Conservation (phyloP, 345 rosid genomes). For the Carallia brachiata region DNA sequence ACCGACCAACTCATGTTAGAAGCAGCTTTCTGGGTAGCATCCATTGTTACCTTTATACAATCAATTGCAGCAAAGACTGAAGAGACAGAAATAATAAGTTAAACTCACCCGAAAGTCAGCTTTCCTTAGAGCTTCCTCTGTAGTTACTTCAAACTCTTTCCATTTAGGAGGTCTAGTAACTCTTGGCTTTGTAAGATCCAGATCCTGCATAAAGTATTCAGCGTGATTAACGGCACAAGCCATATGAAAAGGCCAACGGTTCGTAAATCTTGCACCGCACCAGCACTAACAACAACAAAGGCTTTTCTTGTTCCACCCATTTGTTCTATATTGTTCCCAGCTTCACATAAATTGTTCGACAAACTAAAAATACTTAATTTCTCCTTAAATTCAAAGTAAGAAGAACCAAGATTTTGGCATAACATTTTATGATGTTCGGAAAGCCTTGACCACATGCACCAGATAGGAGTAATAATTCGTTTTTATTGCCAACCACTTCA, state of each 20-base stretch:
- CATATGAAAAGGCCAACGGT: neutral
- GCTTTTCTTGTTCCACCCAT: neutral
- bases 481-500: no score
- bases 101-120: constrained; percentile 86
- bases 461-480: no score
- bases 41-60: no score
- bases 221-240: neutral
- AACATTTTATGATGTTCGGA: neutral
- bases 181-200: constrained; percentile 51
- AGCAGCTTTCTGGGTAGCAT: neutral
- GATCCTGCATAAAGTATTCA: constrained; percentile 41
- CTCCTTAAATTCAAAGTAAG: neutral
- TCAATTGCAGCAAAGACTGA: neutral
- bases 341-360: neutral
- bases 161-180: constrained; percentile 26
- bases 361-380: neutral
- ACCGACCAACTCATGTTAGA: neutral
- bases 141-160: constrained; percentile 49
- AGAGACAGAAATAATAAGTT: constrained; percentile 1
- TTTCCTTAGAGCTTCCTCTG: constrained; percentile 53
- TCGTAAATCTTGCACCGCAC: no score
- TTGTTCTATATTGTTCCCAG: neutral
- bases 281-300: neutral
- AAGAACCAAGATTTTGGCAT: neutral
- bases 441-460: no score